Evolutionary conservation across 345 rosid species (phyloP).

Genomic region (Citrus sinensis): DVS_A1.0 CM039168.1:26949501-26950000

Average conservation of each 20-base stretch:
- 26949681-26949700: neutral
- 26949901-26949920: conserved; percentile 1
- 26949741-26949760: neutral
- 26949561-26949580: neutral
- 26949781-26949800: neutral
- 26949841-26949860: too few relatives aligned
- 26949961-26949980: conserved; percentile 84
- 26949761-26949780: neutral
- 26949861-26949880: neutral
- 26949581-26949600: neutral
- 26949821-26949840: neutral
- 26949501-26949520: neutral
- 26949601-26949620: neutral
- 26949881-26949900: neutral
- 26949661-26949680: neutral
- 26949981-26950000: conserved; percentile 37
- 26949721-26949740: neutral
- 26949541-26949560: neutral
- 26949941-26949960: conserved; percentile 63
- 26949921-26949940: conserved; percentile 85
- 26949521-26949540: neutral
- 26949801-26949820: neutral
- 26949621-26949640: neutral
- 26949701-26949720: neutral
- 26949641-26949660: neutral